phyloP scores from a whole-genome alignment of 768 basidiomycete species.

The Dacryopinax primogenitus region DNA sequence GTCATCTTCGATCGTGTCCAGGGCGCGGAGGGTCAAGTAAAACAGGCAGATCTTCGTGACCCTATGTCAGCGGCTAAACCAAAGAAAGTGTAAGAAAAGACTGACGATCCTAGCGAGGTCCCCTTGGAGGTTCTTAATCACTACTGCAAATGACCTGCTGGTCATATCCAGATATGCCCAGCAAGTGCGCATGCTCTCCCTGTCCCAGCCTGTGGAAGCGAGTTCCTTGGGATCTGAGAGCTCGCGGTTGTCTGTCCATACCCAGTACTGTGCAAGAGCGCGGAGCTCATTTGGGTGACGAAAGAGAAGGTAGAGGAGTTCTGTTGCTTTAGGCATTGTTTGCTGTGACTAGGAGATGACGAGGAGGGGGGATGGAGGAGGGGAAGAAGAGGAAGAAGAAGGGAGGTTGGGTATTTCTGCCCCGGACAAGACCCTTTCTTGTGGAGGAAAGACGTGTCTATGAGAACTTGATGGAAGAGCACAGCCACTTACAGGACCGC shows the following conservation, averaged over 20 bases:
- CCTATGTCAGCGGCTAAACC: not conserved
- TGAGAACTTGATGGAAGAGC: not conserved
- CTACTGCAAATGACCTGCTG: slow-evolving; percentile 78
- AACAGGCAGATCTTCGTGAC: slow-evolving; percentile 77
- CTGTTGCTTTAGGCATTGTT: slow-evolving; percentile 16
- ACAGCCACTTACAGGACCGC: not conserved
- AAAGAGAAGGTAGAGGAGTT: slow-evolving; percentile 54
- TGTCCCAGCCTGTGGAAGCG: slow-evolving; percentile 73
- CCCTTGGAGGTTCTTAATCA: slow-evolving; percentile 92
- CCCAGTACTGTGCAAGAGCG: slow-evolving; percentile 64
- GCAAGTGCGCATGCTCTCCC: slow-evolving; percentile 72
- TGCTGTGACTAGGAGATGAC: not conserved
- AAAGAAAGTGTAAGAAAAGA: slow-evolving; percentile 18
- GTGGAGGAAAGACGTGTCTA: not conserved
- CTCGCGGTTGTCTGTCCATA: slow-evolving; percentile 77
- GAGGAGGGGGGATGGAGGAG: not conserved
- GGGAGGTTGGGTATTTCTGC: too few relatives aligned
- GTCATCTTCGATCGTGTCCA: slow-evolving; percentile 98
- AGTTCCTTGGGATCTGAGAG: slow-evolving; percentile 65
- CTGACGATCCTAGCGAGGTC: slow-evolving; percentile 84
- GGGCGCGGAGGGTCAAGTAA: slow-evolving; percentile 81
- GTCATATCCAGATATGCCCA: slow-evolving; percentile 84
- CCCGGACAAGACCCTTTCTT: too few relatives aligned
- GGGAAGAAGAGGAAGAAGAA: not conserved
- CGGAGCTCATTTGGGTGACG: slow-evolving; percentile 77